Percentiles rank a stretch among this genome's conserved stretches.
These are phyloP conservation scores for Hepatocystis sp. DNA, from an alignment of 169 alveolate genomes.

Conservation along the genomic window DNA sequence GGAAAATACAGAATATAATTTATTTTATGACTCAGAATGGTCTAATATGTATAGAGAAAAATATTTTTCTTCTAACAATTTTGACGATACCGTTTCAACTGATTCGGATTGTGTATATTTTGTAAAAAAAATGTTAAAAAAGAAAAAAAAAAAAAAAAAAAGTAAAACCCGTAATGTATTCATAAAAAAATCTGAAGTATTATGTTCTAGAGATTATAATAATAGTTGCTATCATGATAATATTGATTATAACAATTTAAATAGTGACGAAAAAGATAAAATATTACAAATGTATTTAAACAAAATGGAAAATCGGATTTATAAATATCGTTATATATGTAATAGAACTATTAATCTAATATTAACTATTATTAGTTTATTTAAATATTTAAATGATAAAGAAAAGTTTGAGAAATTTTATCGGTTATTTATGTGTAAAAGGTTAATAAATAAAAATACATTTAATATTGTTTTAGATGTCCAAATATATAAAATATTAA, in stretches of 20 bases:
- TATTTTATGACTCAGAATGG: slow-evolving; percentile 7
- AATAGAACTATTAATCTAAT: slow-evolving; percentile 44
- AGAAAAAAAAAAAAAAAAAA: slow-evolving; percentile 20
- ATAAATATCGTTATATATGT: slow-evolving; percentile 44
- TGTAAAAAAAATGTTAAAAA: slow-evolving; percentile 32
- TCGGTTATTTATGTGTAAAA: slow-evolving; percentile 61
- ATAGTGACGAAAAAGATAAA: slow-evolving; percentile 1
- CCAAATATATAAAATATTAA: slow-evolving; percentile 59
- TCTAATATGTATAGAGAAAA: slow-evolving; percentile 7
- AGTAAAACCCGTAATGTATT: background rate
- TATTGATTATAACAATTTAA: background rate
- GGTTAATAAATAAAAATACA: slow-evolving; percentile 46
- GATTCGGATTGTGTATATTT: slow-evolving; percentile 28
- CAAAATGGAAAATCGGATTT: slow-evolving; percentile 37
- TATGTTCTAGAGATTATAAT: background rate
- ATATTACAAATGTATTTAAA: background rate
- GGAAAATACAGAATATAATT: slow-evolving; percentile 4
- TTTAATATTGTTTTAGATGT: slow-evolving; percentile 57
- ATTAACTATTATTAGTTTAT: slow-evolving; percentile 52
- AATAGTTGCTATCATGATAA: background rate
- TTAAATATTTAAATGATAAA: slow-evolving; percentile 68
- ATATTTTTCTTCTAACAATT: background rate
- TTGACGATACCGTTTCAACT: slow-evolving; percentile 11
- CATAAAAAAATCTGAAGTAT: background rate
- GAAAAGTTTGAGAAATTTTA: slow-evolving; percentile 69